Evolutionary conservation across 2,329 filamentous ascomycete genomes (phyloP), one percentile per base, ranked within the genome.

Genomic region (Fusarium sp.): DNA sequence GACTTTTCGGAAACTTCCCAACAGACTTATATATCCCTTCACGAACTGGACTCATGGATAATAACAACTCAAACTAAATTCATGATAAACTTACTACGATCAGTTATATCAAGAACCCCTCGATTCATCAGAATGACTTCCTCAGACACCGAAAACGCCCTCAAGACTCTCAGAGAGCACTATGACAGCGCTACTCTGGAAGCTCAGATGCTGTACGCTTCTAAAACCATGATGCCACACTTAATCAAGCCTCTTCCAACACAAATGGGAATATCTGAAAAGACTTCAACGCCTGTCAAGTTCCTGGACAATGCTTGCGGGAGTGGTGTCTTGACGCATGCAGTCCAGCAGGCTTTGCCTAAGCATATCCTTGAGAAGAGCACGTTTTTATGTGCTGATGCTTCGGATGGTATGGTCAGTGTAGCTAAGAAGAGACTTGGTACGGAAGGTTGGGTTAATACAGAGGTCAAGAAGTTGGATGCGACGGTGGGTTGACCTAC

Each of bases 301-400:
- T 72, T 90, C 30, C 76, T 90, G 16, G 88, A 90, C 65, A 85
- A 85, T 69, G 88, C 86, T 11, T 90, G 88, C 62, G 88, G 88
- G 1, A 82, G 83, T 8, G 88, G 88, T 1, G 81, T 88, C 21
- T 80, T 88, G 18, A 85, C 85, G 2, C 83, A 84, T 13, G 78
- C 85, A 32, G 73, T 89, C 19, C 83, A 87, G 63, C 76, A 77
- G 15, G 77, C 74, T 6, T 66, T 89, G 19, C 71, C 81, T 18
- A 78, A 76, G 12, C 74, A 83, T 3, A 78, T 85, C 9, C 80
- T 87, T 25, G 77, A 75, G 13, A 75, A 78, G 60, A 88, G 87
- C 78, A 82, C 81, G 28, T 81, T 90, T 60, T 75, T 87, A n/a
- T 87, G 84, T 35, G 83, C 85, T 8, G 88, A 90, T 73, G 80